phyloP scores from a whole-genome alignment of 371 early-diverging fungal species.

The Lichtheimia hyalospora region DNA sequence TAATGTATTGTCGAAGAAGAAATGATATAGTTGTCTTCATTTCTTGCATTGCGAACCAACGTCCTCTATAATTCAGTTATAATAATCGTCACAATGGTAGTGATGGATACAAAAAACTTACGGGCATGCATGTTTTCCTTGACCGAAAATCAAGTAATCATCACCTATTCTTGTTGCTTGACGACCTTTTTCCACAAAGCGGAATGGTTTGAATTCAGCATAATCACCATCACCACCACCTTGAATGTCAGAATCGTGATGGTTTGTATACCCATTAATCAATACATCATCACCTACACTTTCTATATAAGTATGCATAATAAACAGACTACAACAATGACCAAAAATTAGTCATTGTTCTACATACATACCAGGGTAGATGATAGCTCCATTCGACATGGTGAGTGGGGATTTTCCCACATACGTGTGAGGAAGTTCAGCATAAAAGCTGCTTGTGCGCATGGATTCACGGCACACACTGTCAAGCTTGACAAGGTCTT shows the following conservation, averaged over 20 bases:
- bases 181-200: slow-evolving; percentile 41
- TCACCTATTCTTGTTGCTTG: slow-evolving; percentile 37
- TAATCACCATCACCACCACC: slow-evolving; percentile 16
- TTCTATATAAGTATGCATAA: background rate
- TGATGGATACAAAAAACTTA: background rate
- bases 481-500: slow-evolving; percentile 45
- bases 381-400: slow-evolving; percentile 37
- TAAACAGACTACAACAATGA: background rate
- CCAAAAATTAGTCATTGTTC: background rate
- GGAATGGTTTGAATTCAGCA: slow-evolving; percentile 41
- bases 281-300: slow-evolving; percentile 25
- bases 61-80: background rate
- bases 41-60: slow-evolving; percentile 27
- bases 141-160: slow-evolving; percentile 49
- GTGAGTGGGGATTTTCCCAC: slow-evolving; percentile 19
- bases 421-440: slow-evolving; percentile 30
- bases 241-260: slow-evolving; percentile 9
- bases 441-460: slow-evolving; percentile 21
- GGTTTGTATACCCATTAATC: slow-evolving; percentile 24
- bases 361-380: slow-evolving; percentile 34
- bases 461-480: slow-evolving; percentile 50
- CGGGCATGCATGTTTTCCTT: slow-evolving; percentile 44
- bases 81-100: too few species aligned
- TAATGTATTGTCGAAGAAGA: slow-evolving; percentile 12
- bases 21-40: slow-evolving; percentile 19